Evolutionary conservation across 2,329 filamentous ascomycete genomes (phyloP), one percentile per base, ranked within the genome.

Genomic region (Aspergillus ruber): DNA sequence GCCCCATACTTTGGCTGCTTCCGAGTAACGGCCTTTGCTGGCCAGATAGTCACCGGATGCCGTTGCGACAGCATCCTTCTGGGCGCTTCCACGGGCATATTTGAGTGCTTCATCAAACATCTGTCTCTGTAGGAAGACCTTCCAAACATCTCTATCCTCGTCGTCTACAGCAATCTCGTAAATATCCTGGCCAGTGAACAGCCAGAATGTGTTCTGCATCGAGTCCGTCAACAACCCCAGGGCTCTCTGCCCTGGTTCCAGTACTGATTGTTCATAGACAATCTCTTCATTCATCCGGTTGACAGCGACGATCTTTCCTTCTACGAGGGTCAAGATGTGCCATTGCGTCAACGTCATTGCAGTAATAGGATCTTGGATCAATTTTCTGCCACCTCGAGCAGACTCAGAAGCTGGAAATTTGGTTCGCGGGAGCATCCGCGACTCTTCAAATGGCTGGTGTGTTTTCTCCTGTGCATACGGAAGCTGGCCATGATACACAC

Each of bases 191-290:
- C 82, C 80, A 0, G 91, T 97, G 62, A 97, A 95, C 2, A 98
- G 78, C 93, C 94, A 98, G 64, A 91, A 96, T 0, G 93, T 98
- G 61, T 91, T 94, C 74, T 96, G 95, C 66, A 93, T 91, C 51
- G 86, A 80, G 67, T 98, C 93, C 7, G 91, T 84, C 44, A 90
- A 85, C 15, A 98, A 79, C 0, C 88, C 90, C n/a, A 98, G 74
- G 4, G 85, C 82, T 58, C 78, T 84, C 58, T 95, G 87, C 0
- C 86, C 87, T 4, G 82, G 79, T 47, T 91, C 86, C 12, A 97
- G 75, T 4, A 98, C 85, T 18, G 84, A 77, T 67, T 97, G 90
- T 64, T 96, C 88, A 57, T 93, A 94, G 1, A 95, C 86, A 42
- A 91, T 76, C 44, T 84, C 82, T 23, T 91, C 89, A 36, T 90